Percentiles rank a stretch among this genome's conserved stretches.
These are phyloP conservation scores for Didymella lethalis DNA, from an alignment of 2,329 filamentous ascomycete species.

Conservation along the genomic window DNA sequence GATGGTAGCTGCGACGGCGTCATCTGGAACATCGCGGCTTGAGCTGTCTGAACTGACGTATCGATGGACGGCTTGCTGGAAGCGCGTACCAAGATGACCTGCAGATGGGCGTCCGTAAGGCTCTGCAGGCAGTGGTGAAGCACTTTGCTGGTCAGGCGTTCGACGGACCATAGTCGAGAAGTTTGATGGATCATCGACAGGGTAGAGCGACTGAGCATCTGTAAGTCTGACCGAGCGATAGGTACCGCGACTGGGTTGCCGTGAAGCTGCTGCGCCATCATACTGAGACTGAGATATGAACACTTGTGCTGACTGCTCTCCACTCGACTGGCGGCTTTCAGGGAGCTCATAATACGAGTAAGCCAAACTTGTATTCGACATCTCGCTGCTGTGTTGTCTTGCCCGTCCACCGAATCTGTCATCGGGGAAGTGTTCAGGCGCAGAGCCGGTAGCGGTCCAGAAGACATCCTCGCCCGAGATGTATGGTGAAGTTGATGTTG, in stretches of 20 bases:
- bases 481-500: slow-evolving; percentile 2
- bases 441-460: neutral
- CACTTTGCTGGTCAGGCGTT: slow-evolving; percentile 4
- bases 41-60: neutral
- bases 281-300: slow-evolving; percentile 30
- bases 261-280: slow-evolving; percentile 32
- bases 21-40: neutral
- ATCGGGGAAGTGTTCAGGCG: neutral
- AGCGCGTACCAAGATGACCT: neutral
- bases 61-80: neutral
- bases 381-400: slow-evolving; percentile 34
- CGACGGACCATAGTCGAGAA: neutral
- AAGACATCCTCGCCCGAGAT: slow-evolving; percentile 23
- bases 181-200: neutral
- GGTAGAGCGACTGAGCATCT: slow-evolving; percentile 10
- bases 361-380: slow-evolving; percentile 39
- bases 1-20: slow-evolving; percentile 6
- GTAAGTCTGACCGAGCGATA: slow-evolving; percentile 35
- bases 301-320: slow-evolving; percentile 22
- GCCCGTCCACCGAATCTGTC: neutral
- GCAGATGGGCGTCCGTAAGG: slow-evolving; percentile 34
- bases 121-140: slow-evolving; percentile 32
- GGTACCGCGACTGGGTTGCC: slow-evolving; percentile 27
- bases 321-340: slow-evolving; percentile 37
- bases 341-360: slow-evolving; percentile 47